phyloP scores from a whole-genome alignment of 805 yeast species.

The Starmerella sp. region DNA sequence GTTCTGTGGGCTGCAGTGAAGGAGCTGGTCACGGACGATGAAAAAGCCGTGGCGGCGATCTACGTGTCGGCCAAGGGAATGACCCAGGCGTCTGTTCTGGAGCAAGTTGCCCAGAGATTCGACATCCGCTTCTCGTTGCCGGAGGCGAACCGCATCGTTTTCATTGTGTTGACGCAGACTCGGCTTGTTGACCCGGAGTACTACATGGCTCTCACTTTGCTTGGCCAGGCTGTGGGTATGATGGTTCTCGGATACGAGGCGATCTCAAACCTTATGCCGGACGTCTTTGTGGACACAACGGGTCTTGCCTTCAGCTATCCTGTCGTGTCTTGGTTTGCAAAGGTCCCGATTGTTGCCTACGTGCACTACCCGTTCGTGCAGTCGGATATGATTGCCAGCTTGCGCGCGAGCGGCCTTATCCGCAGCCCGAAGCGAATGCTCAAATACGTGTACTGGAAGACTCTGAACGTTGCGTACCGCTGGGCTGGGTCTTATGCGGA shows the following conservation, averaged over 20 bases:
- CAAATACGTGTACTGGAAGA: constrained; percentile 50
- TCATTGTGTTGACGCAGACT: constrained; percentile 48
- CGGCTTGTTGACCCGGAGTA: constrained; percentile 53
- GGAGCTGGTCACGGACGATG: constrained; percentile 42
- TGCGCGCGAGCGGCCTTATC: constrained; percentile 12
- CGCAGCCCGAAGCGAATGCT: constrained; percentile 33
- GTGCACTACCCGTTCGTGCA: constrained; percentile 94
- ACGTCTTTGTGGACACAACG: constrained; percentile 87
- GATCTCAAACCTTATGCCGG: constrained; percentile 56
- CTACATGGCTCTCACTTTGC: constrained; percentile 70
- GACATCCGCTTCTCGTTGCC: constrained; percentile 35
- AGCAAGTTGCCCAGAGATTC: constrained; percentile 38
- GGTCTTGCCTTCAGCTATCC: constrained; percentile 87
- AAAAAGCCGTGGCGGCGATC: constrained; percentile 47
- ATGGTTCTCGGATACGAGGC: constrained; percentile 60
- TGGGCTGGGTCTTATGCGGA: constrained; percentile 56
- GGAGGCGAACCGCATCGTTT: constrained; percentile 44
- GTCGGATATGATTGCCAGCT: constrained; percentile 51
- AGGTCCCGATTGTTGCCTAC: constrained; percentile 71
- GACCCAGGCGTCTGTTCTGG: constrained; percentile 39
- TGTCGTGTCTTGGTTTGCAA: constrained; percentile 42
- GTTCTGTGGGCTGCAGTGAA: constrained; percentile 91
- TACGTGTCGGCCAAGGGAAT: constrained; percentile 50
- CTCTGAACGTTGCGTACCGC: constrained; percentile 52
- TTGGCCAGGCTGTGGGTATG: constrained; percentile 84